Base-by-base conservation (phyloP, 2,329 filamentous ascomycete genomes). In the Neopestalotiopsis sp. region DNA sequence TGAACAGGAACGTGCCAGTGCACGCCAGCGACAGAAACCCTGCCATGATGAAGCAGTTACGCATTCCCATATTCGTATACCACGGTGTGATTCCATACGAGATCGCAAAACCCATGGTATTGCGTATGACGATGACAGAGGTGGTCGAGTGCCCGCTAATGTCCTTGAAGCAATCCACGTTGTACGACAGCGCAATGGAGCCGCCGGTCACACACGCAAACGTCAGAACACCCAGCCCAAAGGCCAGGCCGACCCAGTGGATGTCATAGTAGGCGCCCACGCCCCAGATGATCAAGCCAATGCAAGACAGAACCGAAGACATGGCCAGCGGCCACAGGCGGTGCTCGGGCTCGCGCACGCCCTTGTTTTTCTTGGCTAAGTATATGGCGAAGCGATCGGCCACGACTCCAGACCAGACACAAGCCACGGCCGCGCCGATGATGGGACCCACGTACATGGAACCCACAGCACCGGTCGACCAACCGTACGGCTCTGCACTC, bases 271-370 rank as follows among this genome's bases (percentile, higher is more conserved):
- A 79, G 2, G 83, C 82, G 4, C 85, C 84, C 0, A 86, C 83
- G 42, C 85, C 85, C 84, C 84, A 86, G 4, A 84, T 71, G 63
- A 86, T 80, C 20, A 86, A 76, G 1, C 81, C 82, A 28, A 76
- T 78, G 0, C 81, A 79, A 0, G 82, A 76, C n/a, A 85, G 70
- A 13, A 85, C 42, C 3, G 79, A 70, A 4, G 79, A 81, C 0
- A 79, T 20, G 6, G 57, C 40, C 1, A 77, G 65, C 3, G 71
- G 64, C 73, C 73, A 75, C 6, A 78, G 74, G 13, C 76, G 72
- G 42, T 76, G 73, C 71, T 79, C 76, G 24, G 77, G 73, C 71
- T 78, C 76, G 34, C 74, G 71, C n/a, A 81, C 75, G 28, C 82
- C 82, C 24, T 78, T 74, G 72, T 83, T 84, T 30, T 81, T 78